Base-by-base conservation (phyloP, 2,329 filamentous ascomycete genomes). In the Pseudogymnoascus sp. region DNA sequence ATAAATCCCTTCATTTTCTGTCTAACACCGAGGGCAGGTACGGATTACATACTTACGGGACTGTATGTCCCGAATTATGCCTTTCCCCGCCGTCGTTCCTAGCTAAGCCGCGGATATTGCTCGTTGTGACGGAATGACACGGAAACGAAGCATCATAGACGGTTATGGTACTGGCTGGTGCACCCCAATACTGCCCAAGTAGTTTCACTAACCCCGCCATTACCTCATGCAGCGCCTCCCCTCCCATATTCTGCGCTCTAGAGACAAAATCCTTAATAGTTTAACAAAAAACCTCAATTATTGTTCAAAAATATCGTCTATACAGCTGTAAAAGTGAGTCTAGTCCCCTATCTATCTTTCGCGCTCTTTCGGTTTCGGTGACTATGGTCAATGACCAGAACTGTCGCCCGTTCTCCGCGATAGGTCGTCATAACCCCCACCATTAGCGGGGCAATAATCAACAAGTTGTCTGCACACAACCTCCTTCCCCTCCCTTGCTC, bases 381-480 rank as follows among this genome's bases (percentile, higher is more conserved):
- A 51, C 45, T 28, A 51, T 51, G 45, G 45, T 23, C 45, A 51
- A 51, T 51, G 45, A 51, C 45, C 23, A 28, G 45, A 51, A 25
- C 45, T 51, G 45, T 51, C 23, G 23, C 16, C 45, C 45, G 45
- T 23, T 28, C 45, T 51, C 2, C 14, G 45, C 45, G 45, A 51
- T 51, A 51, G 45, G 45, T 39, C 57, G 57, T 60, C 57, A 60
- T 60, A 60, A 37, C 57, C 57, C 57, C 57, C 36, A 60, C 57
- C 57, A 36, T 39, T 60, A 60, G 57, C 57, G 57, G 57, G 57
- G 57, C 36, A 36, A 36, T 60, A 60, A 51, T 51, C 45, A 51
- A 51, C 45, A 51, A 51, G 13, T 51, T 51, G 45, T 51, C 45
- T 51, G 23, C 45, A 51, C 45, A 51, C 45, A 51, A 51, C 45